A percentile compares a stretch with the other conserved stretches of the same genome.
phyloP scores from a whole-genome alignment of 768 basidiomycete species.

The Psilocybe tampanensis region DNA sequence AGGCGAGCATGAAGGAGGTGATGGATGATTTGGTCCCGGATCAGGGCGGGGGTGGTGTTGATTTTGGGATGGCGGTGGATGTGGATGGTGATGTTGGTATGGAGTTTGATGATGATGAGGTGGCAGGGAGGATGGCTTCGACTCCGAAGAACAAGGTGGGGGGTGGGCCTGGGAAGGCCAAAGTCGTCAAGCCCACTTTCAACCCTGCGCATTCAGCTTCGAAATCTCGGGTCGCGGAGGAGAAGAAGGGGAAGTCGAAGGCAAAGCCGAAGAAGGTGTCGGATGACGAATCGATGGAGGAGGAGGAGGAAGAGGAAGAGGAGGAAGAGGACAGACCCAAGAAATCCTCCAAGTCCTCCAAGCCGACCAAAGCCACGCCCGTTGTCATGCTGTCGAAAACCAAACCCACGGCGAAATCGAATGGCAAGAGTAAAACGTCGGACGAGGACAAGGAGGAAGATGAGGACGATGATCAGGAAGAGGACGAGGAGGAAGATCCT shows the following conservation, averaged over 20 bases:
- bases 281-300: constrained; percentile 10
- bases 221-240: not conserved
- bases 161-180: no score
- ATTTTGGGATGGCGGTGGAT: constrained; percentile 2
- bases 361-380: not conserved
- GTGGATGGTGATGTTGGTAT: constrained; percentile 14
- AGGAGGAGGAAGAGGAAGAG: not conserved
- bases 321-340: constrained; percentile 4
- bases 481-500: no score
- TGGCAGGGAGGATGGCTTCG: not conserved
- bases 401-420: not conserved
- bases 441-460: no score
- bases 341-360: constrained; percentile 4
- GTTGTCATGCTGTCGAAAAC: not conserved
- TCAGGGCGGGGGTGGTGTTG: constrained; percentile 5
- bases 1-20: constrained; percentile 31
- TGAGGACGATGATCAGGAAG: not conserved
- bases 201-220: no score
- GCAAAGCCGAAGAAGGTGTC: not conserved
- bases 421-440: not conserved
- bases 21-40: constrained; percentile 8
- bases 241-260: not conserved
- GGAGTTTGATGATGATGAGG: constrained; percentile 5
- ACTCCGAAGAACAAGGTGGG: constrained; percentile 7
- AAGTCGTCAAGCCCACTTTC: no score